Evolutionary conservation across 495 filamentous ascomycete genomes (phyloP), one percentile per base, ranked within the genome.

Genomic region (Penicillium pancosmium): DNA sequence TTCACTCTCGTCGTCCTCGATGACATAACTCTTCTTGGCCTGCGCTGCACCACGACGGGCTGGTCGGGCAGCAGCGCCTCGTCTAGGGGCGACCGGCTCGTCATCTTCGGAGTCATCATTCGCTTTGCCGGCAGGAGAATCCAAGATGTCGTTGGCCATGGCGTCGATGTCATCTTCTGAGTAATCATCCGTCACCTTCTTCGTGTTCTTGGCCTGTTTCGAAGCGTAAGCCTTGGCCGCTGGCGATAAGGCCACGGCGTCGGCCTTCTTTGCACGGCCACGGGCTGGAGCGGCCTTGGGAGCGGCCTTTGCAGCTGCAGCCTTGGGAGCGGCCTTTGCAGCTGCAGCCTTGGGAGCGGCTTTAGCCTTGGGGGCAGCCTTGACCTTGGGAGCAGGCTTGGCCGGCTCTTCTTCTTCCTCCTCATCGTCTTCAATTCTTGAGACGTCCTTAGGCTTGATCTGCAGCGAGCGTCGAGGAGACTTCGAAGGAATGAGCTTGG

Each of bases 221-320:
- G 86, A 83, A 15, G 88, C 89, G 68, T 94, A 93, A 0, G 87
- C 89, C 70, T 93, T 94, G 12, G 90, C 91, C 6, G 88, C 90
- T 0, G 91, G 90, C 11, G 88, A 91, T 15, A 91, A 76, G 5
- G 73, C 56, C 12, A 75, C 60, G 54, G 73, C 50, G 62, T 65
- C 58, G 13, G 21, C 46, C 55, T 65, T 65, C 58, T 65, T 65
- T 27, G 63, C 27, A 12, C 62, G 78, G 51, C 84, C 83, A 52
- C 82, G 80, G 9, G 70, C 59, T n/a, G 65, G 63, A 5, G 74
- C 54, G 21, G 68, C 60, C 18, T 82, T 84, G 7, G 77, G 44
- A 13, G 55, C 58, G 5, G 72, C 54, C 62, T 27, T 27, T 27
- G 27, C 27, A 27, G 27, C 27, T 27, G 27, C 27, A 27, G 60